phyloP scores from a whole-genome alignment of 2,329 filamentous ascomycete genomes.

The Ploettnerulaceae sp. region DNA sequence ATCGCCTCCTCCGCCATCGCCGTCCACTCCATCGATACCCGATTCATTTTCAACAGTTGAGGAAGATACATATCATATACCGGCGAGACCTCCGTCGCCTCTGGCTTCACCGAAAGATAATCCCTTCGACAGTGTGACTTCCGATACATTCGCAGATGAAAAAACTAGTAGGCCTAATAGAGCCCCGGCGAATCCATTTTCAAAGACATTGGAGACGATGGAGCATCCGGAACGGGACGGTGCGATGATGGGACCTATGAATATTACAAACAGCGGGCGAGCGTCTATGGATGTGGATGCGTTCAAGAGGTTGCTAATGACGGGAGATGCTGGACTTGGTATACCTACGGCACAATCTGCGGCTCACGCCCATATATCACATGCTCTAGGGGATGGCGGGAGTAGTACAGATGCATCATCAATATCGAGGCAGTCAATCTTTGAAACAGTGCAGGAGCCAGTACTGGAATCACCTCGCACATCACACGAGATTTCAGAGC shows the following conservation, averaged over 20 bases:
- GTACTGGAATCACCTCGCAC: conserved; percentile 48
- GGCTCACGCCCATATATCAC: conserved; percentile 30
- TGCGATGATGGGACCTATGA: conserved; percentile 14
- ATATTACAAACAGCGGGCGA: conserved; percentile 32
- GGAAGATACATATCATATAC: conserved; percentile 24
- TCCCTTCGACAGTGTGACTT: conserved; percentile 33
- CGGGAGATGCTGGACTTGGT: conserved; percentile 51
- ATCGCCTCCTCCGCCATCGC: conserved; percentile 54
- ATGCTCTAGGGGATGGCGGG: conserved; percentile 36
- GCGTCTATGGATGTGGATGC: conserved; percentile 67
- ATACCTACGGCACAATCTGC: conserved; percentile 29
- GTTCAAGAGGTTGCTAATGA: conserved; percentile 72
- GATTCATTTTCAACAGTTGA: conserved; percentile 41
- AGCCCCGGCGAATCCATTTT: conserved; percentile 50
- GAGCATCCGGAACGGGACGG: conserved; percentile 36
- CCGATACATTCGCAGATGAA: conserved; percentile 31
- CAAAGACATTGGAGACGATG: conserved; percentile 49
- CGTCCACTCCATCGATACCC: conserved; percentile 41
- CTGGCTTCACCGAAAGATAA: conserved; percentile 33
- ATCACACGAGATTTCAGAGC: conserved; percentile 54
- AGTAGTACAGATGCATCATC: conserved; percentile 56
- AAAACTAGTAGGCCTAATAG: conserved; percentile 18
- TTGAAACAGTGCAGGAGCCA: conserved; percentile 44
- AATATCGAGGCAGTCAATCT: conserved; percentile 53
- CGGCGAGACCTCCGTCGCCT: conserved; percentile 24